Percentiles rank a stretch among this genome's conserved stretches.
These are phyloP conservation scores for Trematosphaeria pertusa DNA, from an alignment of 2,329 filamentous ascomycete species.

Conservation along the genomic window DNA sequence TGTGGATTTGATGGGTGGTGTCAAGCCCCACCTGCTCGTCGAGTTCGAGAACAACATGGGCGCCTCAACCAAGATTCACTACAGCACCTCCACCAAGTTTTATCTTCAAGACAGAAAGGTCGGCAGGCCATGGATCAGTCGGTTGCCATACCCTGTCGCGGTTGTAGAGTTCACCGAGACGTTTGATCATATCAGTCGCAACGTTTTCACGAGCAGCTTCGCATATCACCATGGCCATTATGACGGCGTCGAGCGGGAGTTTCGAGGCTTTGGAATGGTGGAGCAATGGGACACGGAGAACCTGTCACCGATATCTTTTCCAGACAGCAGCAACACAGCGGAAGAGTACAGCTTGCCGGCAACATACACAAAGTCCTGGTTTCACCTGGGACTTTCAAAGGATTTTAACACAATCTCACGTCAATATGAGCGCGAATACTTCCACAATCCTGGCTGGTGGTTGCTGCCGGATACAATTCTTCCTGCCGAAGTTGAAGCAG, in stretches of 20 bases:
- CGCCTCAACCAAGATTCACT: not conserved
- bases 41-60: constrained; percentile 1
- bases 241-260: constrained; percentile 35
- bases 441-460: too few species aligned
- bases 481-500: not conserved
- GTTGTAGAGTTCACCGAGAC: not conserved
- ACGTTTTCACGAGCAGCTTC: not conserved
- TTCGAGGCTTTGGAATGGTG: constrained; percentile 41
- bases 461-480: not conserved
- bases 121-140: constrained; percentile 1
- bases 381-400: not conserved
- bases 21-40: not conserved
- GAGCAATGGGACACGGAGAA: constrained; percentile 28
- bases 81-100: constrained; percentile 3
- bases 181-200: not conserved
- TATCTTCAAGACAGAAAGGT: not conserved
- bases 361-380: constrained; percentile 3
- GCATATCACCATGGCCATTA: constrained; percentile 30
- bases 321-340: too few species aligned
- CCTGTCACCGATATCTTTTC: too few species aligned
- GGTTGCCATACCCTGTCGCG: not conserved
- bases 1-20: constrained; percentile 1
- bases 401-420: not conserved
- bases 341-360: too few species aligned
- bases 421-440: not conserved